Percentiles rank a stretch among this genome's conserved stretches.
Evolutionary conservation across 1,139 yeast species (phyloP).

Genomic region (Suhomyces guaymorum): DNA sequence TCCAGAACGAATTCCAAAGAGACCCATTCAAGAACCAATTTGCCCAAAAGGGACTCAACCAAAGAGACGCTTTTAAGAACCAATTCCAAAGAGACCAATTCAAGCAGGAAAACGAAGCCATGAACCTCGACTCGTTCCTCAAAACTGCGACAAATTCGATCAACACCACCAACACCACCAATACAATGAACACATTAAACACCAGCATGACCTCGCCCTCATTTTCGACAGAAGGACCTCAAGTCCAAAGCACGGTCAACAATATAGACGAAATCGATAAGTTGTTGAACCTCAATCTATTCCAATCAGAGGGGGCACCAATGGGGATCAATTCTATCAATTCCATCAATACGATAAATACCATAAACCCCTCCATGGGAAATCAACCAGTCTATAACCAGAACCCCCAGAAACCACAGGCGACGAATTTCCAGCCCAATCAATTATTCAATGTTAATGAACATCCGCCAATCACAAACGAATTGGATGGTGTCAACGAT

Average conservation of each 20-base stretch:
- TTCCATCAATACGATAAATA: too few relatives aligned
- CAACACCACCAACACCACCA: conserved; percentile 6
- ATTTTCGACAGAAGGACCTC: conserved; percentile 6
- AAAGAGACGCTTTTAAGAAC: too few relatives aligned
- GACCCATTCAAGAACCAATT: too few relatives aligned
- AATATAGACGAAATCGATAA: conserved; percentile 44
- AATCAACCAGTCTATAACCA: neutral
- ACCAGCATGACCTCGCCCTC: conserved; percentile 10
- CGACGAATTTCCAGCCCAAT: neutral
- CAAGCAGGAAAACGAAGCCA: conserved; percentile 9
- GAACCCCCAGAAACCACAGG: too few relatives aligned
- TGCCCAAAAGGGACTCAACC: too few relatives aligned
- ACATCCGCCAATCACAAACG: conserved; percentile 1
- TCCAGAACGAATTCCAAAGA: too few relatives aligned
- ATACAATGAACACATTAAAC: conserved; percentile 4
- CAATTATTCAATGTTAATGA: conserved; percentile 6
- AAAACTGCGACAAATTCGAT: conserved; percentile 4
- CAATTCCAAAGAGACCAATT: too few relatives aligned
- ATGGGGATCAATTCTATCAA: too few relatives aligned
- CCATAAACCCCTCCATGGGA: too few relatives aligned
- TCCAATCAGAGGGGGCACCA: conserved; percentile 43
- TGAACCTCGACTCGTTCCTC: conserved; percentile 14
- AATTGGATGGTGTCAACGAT: conserved; percentile 19
- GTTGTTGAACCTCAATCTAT: conserved; percentile 41
- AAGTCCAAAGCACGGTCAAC: conserved; percentile 6